Evolutionary conservation across 768 basidiomycete species (phyloP), one percentile per base, ranked within the genome.

Genomic region (Suillus paluster): DNA sequence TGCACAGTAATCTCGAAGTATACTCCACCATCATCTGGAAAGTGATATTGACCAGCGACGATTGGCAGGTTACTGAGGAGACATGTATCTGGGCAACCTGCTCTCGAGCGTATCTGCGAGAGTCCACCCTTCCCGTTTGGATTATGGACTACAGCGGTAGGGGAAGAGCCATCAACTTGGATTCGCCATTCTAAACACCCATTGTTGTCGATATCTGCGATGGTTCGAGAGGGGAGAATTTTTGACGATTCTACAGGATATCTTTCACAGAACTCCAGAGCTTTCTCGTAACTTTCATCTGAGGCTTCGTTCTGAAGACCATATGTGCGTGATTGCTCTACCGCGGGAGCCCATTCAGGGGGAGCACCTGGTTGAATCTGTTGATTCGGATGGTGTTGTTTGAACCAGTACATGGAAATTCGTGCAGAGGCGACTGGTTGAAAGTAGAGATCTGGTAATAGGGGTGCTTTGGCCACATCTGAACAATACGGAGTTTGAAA

Each of bases 1-100:
- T 78, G 68, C 50, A 90, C 81, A n/a, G 71, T 71, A 21, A 89
- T 67, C 68, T 91, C 89, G 66, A 83, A 91, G 70, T 91, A 90
- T 0, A 86, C 80, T 23, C 89, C 89, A 0, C 65, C 62, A 60
- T 86, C 84, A 1, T 79, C 83, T 34, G 79, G 80, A 14, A 80
- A 79, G 59, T 85, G 81, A 63, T 89, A 90, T 42, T 86, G 73
- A 19, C 87, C 89, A 8, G 83, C 83, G 41, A 86, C 67, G 50
- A 90, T 77, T 0, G 88, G 89, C 7, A 88, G 70, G 67, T 84
- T 76, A 73, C 88, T 88, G 70, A 87, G 64, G 36, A 90, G 67
- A 69, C 83, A 86, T 3, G 79, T 74, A 62, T 84, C 84, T 59
- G 76, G 73, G 72, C 86, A 89, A 3, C 63, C 63, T 3, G 62